Conservation (phyloP, 768 basidiomycete genomes). For the Lactifluus rugatus region DNA sequence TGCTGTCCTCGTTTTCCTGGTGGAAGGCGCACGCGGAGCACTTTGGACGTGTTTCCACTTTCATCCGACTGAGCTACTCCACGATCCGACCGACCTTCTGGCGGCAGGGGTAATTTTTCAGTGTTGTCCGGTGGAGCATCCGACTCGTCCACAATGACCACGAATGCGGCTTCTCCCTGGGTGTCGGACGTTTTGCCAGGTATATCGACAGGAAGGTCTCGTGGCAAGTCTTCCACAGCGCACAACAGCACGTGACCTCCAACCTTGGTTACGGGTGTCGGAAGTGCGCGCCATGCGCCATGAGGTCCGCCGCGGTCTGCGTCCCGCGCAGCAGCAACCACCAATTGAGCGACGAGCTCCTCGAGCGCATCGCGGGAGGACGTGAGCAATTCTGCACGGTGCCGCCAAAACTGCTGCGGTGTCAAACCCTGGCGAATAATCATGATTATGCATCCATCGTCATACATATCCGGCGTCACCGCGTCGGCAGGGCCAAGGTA, state of each 20-base stretch:
- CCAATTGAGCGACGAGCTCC: slow-evolving; percentile 29
- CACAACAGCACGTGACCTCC: slow-evolving; percentile 36
- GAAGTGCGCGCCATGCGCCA: slow-evolving; percentile 14
- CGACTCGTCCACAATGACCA: slow-evolving; percentile 24
- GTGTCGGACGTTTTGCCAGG: background rate
- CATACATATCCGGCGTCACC: too few species aligned
- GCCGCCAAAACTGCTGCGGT: slow-evolving; percentile 59
- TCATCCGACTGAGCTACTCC: background rate
- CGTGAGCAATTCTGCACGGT: slow-evolving; percentile 40
- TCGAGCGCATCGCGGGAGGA: slow-evolving; percentile 42
- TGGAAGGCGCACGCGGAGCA: slow-evolving; percentile 24
- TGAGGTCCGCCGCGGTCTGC: background rate
- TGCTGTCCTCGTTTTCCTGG: slow-evolving; percentile 47
- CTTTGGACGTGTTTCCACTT: background rate
- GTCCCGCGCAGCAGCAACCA: background rate
- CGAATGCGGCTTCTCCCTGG: slow-evolving; percentile 21
- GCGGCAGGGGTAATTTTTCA: background rate
- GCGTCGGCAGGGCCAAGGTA: too few species aligned
- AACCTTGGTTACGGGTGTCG: slow-evolving; percentile 30
- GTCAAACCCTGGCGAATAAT: slow-evolving; percentile 56
- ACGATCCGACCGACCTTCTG: background rate
- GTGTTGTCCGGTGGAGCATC: background rate
- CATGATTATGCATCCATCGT: too few species aligned
- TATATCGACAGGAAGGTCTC: slow-evolving; percentile 3
- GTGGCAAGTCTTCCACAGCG: slow-evolving; percentile 26